A percentile compares a stretch with the other conserved stretches of the same genome.
Evolutionary conservation across 768 basidiomycete genomes (phyloP).

Genomic region (Postia placenta): DNA sequence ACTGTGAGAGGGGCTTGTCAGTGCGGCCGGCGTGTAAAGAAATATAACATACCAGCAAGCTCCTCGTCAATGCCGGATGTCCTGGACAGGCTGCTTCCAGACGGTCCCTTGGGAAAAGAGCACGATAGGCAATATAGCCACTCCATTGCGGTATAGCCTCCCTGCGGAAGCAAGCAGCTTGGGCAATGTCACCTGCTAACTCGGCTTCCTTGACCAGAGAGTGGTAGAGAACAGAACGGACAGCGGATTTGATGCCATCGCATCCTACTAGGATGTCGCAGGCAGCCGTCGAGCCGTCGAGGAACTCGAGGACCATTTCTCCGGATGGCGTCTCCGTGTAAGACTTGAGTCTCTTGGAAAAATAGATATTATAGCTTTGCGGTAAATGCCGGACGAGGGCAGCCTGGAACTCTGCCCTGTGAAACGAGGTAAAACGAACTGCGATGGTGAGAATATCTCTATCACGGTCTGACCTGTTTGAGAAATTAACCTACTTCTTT

Average conservation of each 20-base stretch:
- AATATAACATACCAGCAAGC: slow-evolving; percentile 18
- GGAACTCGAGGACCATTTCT: slow-evolving; percentile 18
- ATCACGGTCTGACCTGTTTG: background rate
- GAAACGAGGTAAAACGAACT: slow-evolving; percentile 3
- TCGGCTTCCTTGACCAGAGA: slow-evolving; percentile 23
- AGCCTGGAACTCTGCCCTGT: slow-evolving; percentile 23
- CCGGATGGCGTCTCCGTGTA: slow-evolving; percentile 13
- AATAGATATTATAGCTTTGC: slow-evolving; percentile 14
- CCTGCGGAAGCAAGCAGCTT: slow-evolving; percentile 32
- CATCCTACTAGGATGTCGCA: slow-evolving; percentile 23
- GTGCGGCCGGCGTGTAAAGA: slow-evolving; percentile 2
- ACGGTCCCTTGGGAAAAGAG: slow-evolving; percentile 39
- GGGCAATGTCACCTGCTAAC: slow-evolving; percentile 29
- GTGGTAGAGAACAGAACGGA: slow-evolving; percentile 16
- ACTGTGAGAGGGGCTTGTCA: slow-evolving; percentile 9
- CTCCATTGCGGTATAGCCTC: slow-evolving; percentile 51
- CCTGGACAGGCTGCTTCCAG: slow-evolving; percentile 22
- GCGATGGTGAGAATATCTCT: background rate
- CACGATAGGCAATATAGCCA: slow-evolving; percentile 53
- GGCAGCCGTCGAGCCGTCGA: slow-evolving; percentile 15
- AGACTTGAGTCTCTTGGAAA: slow-evolving; percentile 25
- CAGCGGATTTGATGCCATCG: slow-evolving; percentile 23
- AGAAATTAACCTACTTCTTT: background rate
- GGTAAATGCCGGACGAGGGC: slow-evolving; percentile 20
- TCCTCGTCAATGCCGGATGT: slow-evolving; percentile 14